These are phyloP conservation scores for Plantago coronopus DNA, from an alignment of 305 asterid species.

Conservation along the genomic window DNA sequence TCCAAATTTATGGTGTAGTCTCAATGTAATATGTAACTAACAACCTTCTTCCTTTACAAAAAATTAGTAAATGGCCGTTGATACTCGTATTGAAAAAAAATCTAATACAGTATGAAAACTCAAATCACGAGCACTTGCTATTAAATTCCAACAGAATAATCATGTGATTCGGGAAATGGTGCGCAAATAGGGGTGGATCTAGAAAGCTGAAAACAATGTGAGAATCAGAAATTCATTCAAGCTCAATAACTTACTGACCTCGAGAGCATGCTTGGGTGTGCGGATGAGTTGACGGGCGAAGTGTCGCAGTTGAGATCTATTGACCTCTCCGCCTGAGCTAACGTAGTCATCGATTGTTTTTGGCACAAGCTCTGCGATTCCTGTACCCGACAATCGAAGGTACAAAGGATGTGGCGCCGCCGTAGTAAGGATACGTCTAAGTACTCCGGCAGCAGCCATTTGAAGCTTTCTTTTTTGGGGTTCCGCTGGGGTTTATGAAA, in stretches of 20 bases:
- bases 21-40: too few species aligned
- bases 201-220: too few species aligned
- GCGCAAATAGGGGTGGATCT: too few species aligned
- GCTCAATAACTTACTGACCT: slow-evolving; percentile 32
- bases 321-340: slow-evolving; percentile 47
- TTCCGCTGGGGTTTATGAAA: too few species aligned
- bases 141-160: too few species aligned
- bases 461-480: neutral
- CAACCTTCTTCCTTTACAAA: too few species aligned
- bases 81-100: too few species aligned
- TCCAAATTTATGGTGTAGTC: too few species aligned
- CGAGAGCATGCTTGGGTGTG: slow-evolving; percentile 56
- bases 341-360: slow-evolving; percentile 49
- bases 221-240: neutral
- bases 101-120: too few species aligned
- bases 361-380: slow-evolving; percentile 39
- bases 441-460: slow-evolving; percentile 20
- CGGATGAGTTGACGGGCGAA: slow-evolving; percentile 68
- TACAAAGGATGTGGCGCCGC: slow-evolving; percentile 35
- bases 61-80: too few species aligned
- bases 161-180: too few species aligned
- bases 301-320: slow-evolving; percentile 35
- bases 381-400: slow-evolving; percentile 58
- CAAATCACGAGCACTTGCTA: too few species aligned
- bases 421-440: slow-evolving; percentile 32